A percentile compares a stretch with the other conserved stretches of the same genome.
Conservation (phyloP, 1,139 yeast genomes). For the Nakaseomyces nivariensis region DNA sequence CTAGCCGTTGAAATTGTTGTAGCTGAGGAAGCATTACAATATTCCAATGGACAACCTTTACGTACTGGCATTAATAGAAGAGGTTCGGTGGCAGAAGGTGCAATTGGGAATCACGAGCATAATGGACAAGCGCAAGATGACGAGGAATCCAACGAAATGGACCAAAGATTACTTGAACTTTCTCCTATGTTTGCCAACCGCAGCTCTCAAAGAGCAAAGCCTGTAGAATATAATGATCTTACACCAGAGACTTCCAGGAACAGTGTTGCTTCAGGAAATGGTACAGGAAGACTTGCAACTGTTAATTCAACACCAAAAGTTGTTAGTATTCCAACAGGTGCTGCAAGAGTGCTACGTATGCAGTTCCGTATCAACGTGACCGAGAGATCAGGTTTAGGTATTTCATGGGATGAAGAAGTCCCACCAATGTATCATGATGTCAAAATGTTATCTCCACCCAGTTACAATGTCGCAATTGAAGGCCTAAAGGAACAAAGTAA, state of each 20-base stretch:
- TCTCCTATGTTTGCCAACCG: slow-evolving; percentile 35
- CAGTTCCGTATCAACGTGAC: slow-evolving; percentile 74
- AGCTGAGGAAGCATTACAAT: slow-evolving; percentile 70
- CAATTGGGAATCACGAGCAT: slow-evolving; percentile 1
- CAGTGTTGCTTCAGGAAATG: slow-evolving; percentile 6
- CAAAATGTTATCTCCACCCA: slow-evolving; percentile 76
- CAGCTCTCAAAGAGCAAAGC: slow-evolving; percentile 14
- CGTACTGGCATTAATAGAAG: slow-evolving; percentile 9
- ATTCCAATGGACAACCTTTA: slow-evolving; percentile 28
- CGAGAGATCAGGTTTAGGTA: slow-evolving; percentile 89
- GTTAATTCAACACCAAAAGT: slow-evolving; percentile 9
- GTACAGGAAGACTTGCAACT: slow-evolving; percentile 5
- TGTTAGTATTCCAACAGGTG: slow-evolving; percentile 81
- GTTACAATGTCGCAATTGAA: slow-evolving; percentile 22
- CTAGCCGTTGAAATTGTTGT: slow-evolving; percentile 82
- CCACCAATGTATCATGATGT: slow-evolving; percentile 93
- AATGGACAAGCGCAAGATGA: neutral
- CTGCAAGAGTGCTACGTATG: slow-evolving; percentile 90
- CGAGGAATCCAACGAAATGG: slow-evolving; percentile 16
- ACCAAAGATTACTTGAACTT: slow-evolving; percentile 34
- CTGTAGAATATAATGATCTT: slow-evolving; percentile 12
- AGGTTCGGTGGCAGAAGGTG: slow-evolving; percentile 10
- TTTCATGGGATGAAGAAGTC: slow-evolving; percentile 98
- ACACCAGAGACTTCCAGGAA: slow-evolving; percentile 12
- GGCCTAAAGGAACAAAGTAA: slow-evolving; percentile 3